Evolutionary conservation across 345 rosid species (phyloP).

Genomic region (Corchorus olitorius): DNA sequence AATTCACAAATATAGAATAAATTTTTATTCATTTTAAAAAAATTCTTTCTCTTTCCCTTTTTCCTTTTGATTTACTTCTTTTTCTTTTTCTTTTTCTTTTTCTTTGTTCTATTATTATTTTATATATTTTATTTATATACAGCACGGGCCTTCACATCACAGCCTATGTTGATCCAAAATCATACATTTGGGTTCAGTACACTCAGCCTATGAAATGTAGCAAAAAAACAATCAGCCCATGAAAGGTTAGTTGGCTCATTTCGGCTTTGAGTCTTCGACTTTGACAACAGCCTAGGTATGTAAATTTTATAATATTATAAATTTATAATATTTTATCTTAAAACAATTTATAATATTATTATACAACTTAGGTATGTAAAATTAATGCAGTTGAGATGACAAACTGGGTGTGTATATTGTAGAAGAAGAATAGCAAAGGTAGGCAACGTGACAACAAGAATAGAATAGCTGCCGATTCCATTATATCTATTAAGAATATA

Average conservation of each 20-base stretch:
- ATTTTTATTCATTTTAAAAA: not conserved
- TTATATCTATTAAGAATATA: not conserved
- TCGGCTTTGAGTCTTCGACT: not conserved
- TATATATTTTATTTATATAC: not conserved
- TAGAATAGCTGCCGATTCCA: not conserved
- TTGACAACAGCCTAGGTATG: not conserved
- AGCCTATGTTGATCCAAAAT: not conserved
- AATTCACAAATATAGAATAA: not conserved
- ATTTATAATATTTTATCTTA: too few species aligned
- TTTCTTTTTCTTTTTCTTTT: too few species aligned
- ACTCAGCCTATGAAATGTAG: not conserved
- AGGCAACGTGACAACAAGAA: not conserved
- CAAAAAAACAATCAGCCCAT: constrained; percentile 2
- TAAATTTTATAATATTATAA: too few species aligned
- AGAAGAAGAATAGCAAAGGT: not conserved
- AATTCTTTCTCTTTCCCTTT: not conserved
- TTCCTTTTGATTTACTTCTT: not conserved
- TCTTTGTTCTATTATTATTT: not conserved
- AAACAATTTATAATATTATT: too few species aligned
- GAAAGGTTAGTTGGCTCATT: not conserved
- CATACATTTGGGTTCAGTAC: not conserved
- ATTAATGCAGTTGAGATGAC: not conserved
- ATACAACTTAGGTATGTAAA: too few species aligned
- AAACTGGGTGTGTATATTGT: not conserved
- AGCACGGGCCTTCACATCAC: not conserved